phyloP scores from a whole-genome alignment of 257 asterid genomes.

The Gardenia jasminoides region DNA sequence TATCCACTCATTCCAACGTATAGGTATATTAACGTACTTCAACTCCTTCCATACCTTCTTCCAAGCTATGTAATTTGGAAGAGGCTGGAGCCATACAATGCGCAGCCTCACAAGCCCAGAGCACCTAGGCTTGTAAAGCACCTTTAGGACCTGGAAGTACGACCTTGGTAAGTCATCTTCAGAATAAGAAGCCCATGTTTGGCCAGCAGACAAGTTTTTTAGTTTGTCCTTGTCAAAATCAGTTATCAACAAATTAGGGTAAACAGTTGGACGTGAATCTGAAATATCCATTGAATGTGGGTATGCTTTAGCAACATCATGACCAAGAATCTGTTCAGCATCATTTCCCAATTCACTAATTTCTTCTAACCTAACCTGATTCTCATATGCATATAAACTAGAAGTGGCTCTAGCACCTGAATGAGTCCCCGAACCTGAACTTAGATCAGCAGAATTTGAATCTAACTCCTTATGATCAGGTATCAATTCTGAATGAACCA shows the following conservation, averaged over 20 bases:
- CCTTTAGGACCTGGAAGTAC: conserved; percentile 50
- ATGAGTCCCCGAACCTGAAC: too few species aligned
- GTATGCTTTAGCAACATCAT: conserved; percentile 10
- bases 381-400: background rate
- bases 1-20: conserved; percentile 28
- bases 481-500: too few species aligned
- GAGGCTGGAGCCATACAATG: conserved; percentile 17
- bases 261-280: too few species aligned
- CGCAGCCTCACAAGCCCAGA: background rate
- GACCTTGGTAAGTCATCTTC: conserved; percentile 50
- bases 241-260: background rate
- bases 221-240: background rate
- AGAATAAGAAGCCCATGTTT: conserved; percentile 69
- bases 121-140: background rate
- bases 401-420: too few species aligned
- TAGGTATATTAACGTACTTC: conserved; percentile 39
- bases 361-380: too few species aligned
- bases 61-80: conserved; percentile 32
- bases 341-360: background rate
- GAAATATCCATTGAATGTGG: background rate
- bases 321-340: background rate
- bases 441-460: too few species aligned
- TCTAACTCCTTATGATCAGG: too few species aligned
- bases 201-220: conserved; percentile 36
- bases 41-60: conserved; percentile 22